Evolutionary conservation across 1,139 yeast species (phyloP), one percentile per base, ranked within the genome.

Genomic region (Lodderomyces elongisporus): DNA sequence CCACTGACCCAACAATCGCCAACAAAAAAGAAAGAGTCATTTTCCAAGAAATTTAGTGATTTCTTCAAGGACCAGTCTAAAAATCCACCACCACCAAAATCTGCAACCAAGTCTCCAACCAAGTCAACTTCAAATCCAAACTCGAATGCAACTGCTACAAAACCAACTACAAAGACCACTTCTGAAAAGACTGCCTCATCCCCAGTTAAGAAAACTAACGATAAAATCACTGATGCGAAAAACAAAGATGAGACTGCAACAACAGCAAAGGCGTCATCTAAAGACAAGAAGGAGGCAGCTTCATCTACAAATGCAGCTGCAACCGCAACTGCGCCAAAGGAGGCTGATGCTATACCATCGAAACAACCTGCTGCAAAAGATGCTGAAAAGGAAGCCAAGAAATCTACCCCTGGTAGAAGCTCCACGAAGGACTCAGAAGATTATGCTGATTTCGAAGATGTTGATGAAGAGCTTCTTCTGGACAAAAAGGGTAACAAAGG

Each of bases 401-500:
- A 14, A 4, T 13, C 27, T 4, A 25, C 23, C 17, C 18, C 18
- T 22, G 26, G 18, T 5, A 24, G 8, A 17, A 18, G 22, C 14
- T 15, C 28, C 17, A 28, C 24, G 10, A 33, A 33, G 22, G 36
- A 31, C 17, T 25, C 29, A 7, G 38, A 33, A 14, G 43, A 36
- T 17, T 37, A 18, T 34, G 43, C 39, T 15, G 44, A 43, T 18
- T 38, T 20, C 28, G 22, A 18, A 18, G 43, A 37, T 28, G 39
- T 60, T 27, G 42, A 40, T 20, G 41, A 62, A 30, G 67, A 60
- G 17, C 47, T 57, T 28, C 56, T 65, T 4, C 51, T 62, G 24
- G 53, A 51, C 29, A 39, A 42, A 15, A 39, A 41, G 13, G 38
- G 44, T 39, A 44, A 49, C 37, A 43, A 56, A 39, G 67, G 68